phyloP scores from a whole-genome alignment of 2,329 filamentous ascomycete species.

The Metarhizium humberi region DNA sequence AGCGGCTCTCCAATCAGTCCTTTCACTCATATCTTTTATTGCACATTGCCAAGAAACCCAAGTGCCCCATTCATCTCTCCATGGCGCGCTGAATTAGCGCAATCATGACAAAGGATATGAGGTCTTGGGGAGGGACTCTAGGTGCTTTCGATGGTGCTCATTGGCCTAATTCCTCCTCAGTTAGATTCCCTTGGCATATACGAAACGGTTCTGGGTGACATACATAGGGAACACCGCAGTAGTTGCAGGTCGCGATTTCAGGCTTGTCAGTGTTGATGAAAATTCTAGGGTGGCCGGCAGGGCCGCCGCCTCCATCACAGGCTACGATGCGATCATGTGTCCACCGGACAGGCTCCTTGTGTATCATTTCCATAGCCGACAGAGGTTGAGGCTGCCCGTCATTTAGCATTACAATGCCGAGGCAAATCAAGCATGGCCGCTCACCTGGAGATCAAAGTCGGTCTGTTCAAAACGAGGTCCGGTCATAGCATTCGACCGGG shows the following conservation, averaged over 20 bases:
- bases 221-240: conserved; percentile 92
- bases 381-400: conserved; percentile 66
- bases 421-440: conserved; percentile 15
- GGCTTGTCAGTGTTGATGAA: conserved; percentile 99
- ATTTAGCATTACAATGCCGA: conserved; percentile 10
- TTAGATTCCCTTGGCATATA: background rate
- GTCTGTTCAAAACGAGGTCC: conserved; percentile 97
- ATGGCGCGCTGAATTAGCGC: background rate
- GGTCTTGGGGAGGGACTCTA: conserved; percentile 72
- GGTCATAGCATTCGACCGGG: conserved; percentile 75
- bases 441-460: conserved; percentile 83
- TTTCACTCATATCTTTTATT: background rate
- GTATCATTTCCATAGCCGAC: conserved; percentile 90
- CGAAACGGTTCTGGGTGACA: conserved; percentile 24
- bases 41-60: background rate
- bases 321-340: conserved; percentile 70
- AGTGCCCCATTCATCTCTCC: background rate
- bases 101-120: conserved; percentile 65
- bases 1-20: background rate
- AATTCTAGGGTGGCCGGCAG: conserved; percentile 81
- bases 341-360: conserved; percentile 92
- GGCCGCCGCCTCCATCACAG: conserved; percentile 88
- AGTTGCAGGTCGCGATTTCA: conserved; percentile 80
- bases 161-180: conserved; percentile 54
- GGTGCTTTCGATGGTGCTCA: conserved; percentile 75